Conservation (phyloP, 2,329 filamentous ascomycete genomes). For the Lachnellula cervina region DNA sequence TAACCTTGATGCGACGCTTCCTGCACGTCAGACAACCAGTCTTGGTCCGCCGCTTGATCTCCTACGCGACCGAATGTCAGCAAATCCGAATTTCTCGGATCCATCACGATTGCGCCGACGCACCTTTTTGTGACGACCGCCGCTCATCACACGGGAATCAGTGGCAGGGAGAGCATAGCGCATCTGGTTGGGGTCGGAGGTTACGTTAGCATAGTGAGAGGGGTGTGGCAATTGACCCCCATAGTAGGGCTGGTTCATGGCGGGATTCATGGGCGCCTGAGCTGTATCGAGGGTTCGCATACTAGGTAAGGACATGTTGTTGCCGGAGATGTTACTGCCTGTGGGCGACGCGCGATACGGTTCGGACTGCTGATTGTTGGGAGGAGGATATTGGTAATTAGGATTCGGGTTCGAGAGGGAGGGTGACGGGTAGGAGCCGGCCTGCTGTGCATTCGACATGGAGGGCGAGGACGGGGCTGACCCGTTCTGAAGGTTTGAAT, state of each 20-base stretch:
- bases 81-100: conserved; percentile 12
- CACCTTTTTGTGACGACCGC: conserved; percentile 54
- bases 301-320: conserved; percentile 41
- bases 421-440: conserved; percentile 45
- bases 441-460: conserved; percentile 30
- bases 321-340: conserved; percentile 37
- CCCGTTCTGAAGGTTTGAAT: conserved; percentile 25
- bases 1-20: conserved; percentile 69
- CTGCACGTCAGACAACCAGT: conserved; percentile 64
- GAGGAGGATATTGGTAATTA: conserved; percentile 41
- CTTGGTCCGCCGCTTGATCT: conserved; percentile 72
- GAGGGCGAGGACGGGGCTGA: conserved; percentile 30
- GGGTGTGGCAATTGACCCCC: conserved; percentile 35
- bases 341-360: conserved; percentile 41
- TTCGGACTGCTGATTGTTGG: conserved; percentile 32
- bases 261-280: conserved; percentile 38
- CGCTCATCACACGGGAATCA: conserved; percentile 50
- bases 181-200: conserved; percentile 42
- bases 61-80: conserved; percentile 38
- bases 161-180: conserved; percentile 53
- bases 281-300: conserved; percentile 45
- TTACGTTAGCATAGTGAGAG: conserved; percentile 43
- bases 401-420: conserved; percentile 38
- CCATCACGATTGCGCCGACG: conserved; percentile 6
- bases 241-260: conserved; percentile 44